phyloP scores from a whole-genome alignment of 2,329 filamentous ascomycete genomes.

The Lojkania enalia region DNA sequence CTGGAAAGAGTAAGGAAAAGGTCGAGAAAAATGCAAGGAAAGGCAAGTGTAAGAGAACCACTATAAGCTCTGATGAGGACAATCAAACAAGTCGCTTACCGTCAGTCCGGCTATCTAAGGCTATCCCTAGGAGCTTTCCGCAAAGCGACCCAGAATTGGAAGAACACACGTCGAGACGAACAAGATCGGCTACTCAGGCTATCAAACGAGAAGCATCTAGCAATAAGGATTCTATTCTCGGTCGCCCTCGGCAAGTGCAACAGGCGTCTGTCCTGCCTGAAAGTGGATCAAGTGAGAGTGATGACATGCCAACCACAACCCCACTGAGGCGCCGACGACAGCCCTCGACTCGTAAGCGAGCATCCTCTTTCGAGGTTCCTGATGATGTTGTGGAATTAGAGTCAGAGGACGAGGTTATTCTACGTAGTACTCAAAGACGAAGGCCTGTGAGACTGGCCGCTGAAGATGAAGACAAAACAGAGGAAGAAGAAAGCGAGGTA shows the following conservation, averaged over 20 bases:
- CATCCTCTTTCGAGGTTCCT: slow-evolving; percentile 10
- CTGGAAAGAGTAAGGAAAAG: slow-evolving; percentile 3
- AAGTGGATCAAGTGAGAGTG: slow-evolving; percentile 7
- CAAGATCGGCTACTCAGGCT: not conserved
- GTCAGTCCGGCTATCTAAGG: too few species aligned
- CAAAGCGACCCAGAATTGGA: not conserved
- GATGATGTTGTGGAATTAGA: slow-evolving; percentile 11
- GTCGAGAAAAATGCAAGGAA: not conserved
- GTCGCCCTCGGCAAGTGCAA: slow-evolving; percentile 5
- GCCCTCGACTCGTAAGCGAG: not conserved
- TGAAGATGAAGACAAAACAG: slow-evolving; percentile 11
- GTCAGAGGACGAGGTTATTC: slow-evolving; percentile 6
- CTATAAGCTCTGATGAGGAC: too few species aligned
- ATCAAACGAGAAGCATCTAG: slow-evolving; percentile 11
- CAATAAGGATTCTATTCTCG: slow-evolving; percentile 17
- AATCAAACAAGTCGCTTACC: too few species aligned
- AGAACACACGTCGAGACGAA: not conserved
- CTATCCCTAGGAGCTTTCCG: not conserved
- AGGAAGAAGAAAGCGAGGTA: slow-evolving; percentile 14
- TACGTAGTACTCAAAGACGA: not conserved
- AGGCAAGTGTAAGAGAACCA: too few species aligned
- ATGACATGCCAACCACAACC: slow-evolving; percentile 16
- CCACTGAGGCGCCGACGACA: slow-evolving; percentile 1
- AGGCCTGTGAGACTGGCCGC: not conserved
- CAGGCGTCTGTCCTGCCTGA: too few species aligned